These are phyloP conservation scores for Didymella exigua DNA, from an alignment of 2,329 filamentous ascomycete species.

Conservation along the genomic window DNA sequence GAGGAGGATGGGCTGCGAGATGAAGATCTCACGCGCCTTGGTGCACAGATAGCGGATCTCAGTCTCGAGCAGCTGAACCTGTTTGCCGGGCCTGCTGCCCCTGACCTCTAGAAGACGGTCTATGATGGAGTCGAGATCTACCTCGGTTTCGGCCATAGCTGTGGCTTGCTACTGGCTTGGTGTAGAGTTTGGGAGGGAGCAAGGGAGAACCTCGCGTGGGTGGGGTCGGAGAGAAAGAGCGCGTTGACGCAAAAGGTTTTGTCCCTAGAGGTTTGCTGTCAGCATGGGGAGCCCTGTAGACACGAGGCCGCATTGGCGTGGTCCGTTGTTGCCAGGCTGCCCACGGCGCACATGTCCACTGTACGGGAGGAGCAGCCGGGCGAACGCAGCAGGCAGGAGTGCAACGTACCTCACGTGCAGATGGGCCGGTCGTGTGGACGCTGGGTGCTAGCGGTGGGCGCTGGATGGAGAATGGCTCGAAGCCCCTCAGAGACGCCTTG, in stretches of 20 bases:
- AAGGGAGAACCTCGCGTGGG: slow-evolving; percentile 46
- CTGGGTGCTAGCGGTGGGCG: slow-evolving; percentile 32
- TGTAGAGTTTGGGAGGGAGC: slow-evolving; percentile 32
- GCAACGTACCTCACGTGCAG: slow-evolving; percentile 42
- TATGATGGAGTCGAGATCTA: slow-evolving; percentile 99
- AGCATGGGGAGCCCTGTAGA: slow-evolving; percentile 24
- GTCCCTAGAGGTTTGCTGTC: slow-evolving; percentile 29
- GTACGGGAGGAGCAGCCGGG: neutral
- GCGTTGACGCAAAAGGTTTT: slow-evolving; percentile 31
- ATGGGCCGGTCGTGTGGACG: slow-evolving; percentile 25
- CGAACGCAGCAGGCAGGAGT: neutral
- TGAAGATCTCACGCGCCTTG: slow-evolving; percentile 98
- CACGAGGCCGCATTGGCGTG: slow-evolving; percentile 17
- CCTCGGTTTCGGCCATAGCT: slow-evolving; percentile 82
- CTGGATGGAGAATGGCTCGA: slow-evolving; percentile 46
- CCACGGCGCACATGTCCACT: slow-evolving; percentile 4
- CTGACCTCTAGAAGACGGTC: slow-evolving; percentile 96
- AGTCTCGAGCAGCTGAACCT: slow-evolving; percentile 93
- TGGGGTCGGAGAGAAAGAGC: slow-evolving; percentile 28
- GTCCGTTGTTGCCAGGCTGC: slow-evolving; percentile 19
- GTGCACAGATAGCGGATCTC: slow-evolving; percentile 98
- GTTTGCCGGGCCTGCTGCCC: slow-evolving; percentile 96
- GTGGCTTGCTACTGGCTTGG: slow-evolving; percentile 45
- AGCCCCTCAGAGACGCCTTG: slow-evolving; percentile 48
- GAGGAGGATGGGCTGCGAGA: slow-evolving; percentile 96